These are phyloP conservation scores for Colletotrichum shisoi DNA, from an alignment of 2,329 filamentous ascomycete genomes.

Conservation along the genomic window DNA sequence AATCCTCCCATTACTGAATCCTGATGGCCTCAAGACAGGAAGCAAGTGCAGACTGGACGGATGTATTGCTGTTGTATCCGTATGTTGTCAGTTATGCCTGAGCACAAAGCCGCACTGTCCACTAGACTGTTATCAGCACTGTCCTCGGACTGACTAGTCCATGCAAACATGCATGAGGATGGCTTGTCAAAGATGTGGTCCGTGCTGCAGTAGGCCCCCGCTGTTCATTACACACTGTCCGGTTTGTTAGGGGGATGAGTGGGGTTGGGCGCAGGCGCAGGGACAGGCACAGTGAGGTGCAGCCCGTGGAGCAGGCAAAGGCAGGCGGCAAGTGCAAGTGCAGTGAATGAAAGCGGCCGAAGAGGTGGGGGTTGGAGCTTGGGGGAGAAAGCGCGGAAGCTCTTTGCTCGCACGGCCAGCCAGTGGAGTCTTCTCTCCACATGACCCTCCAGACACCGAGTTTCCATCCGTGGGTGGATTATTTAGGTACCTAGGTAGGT, in stretches of 20 bases:
- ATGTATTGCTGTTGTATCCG: too few species aligned
- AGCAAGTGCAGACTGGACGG: too few species aligned
- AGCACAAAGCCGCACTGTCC: neutral
- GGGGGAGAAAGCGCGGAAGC: neutral
- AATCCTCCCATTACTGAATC: too few species aligned
- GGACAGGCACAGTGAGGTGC: slow-evolving; percentile 17
- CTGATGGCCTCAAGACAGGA: too few species aligned
- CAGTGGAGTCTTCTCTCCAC: neutral
- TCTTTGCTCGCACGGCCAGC: neutral
- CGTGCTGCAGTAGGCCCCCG: neutral
- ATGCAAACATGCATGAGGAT: neutral
- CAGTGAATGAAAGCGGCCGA: neutral
- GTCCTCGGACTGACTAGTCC: slow-evolving; percentile 8
- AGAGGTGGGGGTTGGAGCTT: neutral
- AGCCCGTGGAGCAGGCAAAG: neutral
- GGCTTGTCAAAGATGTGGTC: neutral
- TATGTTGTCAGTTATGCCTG: neutral
- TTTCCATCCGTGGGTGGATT: neutral
- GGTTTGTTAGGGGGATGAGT: neutral
- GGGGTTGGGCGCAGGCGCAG: slow-evolving; percentile 1
- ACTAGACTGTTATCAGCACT: slow-evolving; percentile 3
- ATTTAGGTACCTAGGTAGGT: neutral
- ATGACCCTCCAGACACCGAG: slow-evolving; percentile 10
- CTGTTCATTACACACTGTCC: slow-evolving; percentile 23
- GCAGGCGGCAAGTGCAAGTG: neutral